Conservation (phyloP, 768 basidiomycete species). For the Termitomyces sp. region DNA sequence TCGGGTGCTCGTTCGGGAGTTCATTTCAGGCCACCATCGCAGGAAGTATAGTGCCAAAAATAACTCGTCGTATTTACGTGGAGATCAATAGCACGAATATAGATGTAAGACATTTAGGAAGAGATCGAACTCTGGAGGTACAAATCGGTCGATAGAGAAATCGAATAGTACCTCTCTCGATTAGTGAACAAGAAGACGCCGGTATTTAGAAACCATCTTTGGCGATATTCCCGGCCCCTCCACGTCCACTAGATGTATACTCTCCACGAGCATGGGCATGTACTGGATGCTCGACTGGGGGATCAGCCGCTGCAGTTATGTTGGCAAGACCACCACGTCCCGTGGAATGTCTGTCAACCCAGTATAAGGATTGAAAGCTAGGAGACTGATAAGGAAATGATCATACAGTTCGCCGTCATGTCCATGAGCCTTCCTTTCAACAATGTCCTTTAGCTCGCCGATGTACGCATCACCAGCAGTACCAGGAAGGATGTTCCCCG, state of each 20-base stretch:
- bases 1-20: neutral
- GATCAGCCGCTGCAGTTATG: slow-evolving; percentile 33
- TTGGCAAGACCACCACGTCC: slow-evolving; percentile 70
- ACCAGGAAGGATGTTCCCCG: slow-evolving; percentile 42
- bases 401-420: neutral
- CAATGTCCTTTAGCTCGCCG: neutral
- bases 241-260: slow-evolving; percentile 46
- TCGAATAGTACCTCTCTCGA: neutral
- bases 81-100: neutral
- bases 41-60: neutral
- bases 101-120: neutral
- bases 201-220: neutral
- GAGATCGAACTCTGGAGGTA: neutral
- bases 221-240: slow-evolving; percentile 56
- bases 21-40: slow-evolving; percentile 3
- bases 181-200: neutral
- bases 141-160: neutral
- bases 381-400: neutral
- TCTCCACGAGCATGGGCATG: slow-evolving; percentile 17
- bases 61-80: neutral
- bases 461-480: neutral
- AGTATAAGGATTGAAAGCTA: neutral
- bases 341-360: slow-evolving; percentile 48
- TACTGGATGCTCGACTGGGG: slow-evolving; percentile 27
- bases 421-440: neutral